Evolutionary conservation across 331 rosid species (phyloP).

Genomic region (Pyracantha coccinea): DNA sequence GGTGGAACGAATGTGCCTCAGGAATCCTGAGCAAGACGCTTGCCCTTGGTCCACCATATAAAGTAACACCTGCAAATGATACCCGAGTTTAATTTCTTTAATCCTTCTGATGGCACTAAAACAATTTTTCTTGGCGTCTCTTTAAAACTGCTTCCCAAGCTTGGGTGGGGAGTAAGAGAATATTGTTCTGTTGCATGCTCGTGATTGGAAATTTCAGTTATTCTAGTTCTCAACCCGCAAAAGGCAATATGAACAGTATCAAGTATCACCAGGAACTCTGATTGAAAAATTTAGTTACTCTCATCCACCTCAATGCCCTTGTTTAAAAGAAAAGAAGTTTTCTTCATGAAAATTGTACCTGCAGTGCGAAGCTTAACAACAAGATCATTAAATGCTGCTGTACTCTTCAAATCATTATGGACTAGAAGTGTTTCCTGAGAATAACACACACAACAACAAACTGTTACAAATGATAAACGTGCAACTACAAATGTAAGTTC

Average conservation of each 20-base stretch:
- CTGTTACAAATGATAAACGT: conserved; percentile 5
- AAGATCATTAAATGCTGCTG: conserved; percentile 51
- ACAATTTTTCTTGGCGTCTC: not conserved
- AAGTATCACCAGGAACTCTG: not conserved
- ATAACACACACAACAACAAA: conserved; percentile 14
- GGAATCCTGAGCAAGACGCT: conserved; percentile 55
- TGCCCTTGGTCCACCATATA: conserved; percentile 80
- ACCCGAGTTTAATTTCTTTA: not conserved
- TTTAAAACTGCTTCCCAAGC: not conserved
- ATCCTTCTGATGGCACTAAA: conserved; percentile 2
- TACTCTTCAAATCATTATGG: conserved; percentile 54
- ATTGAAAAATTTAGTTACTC: not conserved
- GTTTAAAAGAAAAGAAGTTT: not conserved
- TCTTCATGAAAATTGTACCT: conserved; percentile 43
- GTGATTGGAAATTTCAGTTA: not conserved
- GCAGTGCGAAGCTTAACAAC: conserved; percentile 52
- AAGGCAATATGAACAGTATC: not conserved
- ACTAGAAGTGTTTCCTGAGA: conserved; percentile 93
- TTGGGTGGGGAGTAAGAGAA: not conserved
- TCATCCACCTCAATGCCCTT: not conserved
- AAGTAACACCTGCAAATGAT: conserved; percentile 50
- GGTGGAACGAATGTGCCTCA: conserved; percentile 55
- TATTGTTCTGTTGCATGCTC: not conserved
- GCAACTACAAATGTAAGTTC: not conserved
- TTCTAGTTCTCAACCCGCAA: not conserved